A percentile compares a stretch with the other conserved stretches of the same genome.
Conservation (phyloP, 2,329 filamentous ascomycete genomes). For the Canariomyces notabilis region DNA sequence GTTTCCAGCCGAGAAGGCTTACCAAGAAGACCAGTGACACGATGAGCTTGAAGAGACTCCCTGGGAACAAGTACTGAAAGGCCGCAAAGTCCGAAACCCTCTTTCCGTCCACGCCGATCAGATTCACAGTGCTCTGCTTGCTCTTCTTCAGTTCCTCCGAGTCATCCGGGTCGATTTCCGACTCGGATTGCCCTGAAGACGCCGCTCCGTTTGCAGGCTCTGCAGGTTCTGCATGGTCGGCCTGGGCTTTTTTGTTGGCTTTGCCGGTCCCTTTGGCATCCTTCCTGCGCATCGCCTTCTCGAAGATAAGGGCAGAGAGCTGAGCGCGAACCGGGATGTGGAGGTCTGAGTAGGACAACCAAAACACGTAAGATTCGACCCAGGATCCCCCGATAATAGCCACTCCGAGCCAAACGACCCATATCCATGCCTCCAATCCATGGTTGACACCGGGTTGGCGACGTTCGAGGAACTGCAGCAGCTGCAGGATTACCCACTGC, state of each 20-base stretch:
- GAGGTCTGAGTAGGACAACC: conserved; percentile 59
- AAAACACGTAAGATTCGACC: conserved; percentile 62
- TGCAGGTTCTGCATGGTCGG: conserved; percentile 25
- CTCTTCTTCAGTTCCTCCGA: conserved; percentile 43
- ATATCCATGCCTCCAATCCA: conserved; percentile 56
- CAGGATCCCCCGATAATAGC: conserved; percentile 54
- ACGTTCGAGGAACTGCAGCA: conserved; percentile 60
- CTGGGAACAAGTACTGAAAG: conserved; percentile 61
- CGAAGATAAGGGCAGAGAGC: conserved; percentile 66
- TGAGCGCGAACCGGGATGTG: conserved; percentile 64
- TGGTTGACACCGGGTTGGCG: conserved; percentile 42
- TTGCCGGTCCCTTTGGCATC: conserved; percentile 64
- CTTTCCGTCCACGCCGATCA: conserved; percentile 70
- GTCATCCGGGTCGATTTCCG: conserved; percentile 41
- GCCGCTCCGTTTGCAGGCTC: conserved; percentile 28
- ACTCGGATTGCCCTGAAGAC: conserved; percentile 30
- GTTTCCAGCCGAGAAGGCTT: conserved; percentile 66
- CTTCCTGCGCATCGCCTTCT: conserved; percentile 71
- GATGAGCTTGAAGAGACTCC: conserved; percentile 56
- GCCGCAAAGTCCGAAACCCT: conserved; percentile 64
- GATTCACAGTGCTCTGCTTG: conserved; percentile 69
- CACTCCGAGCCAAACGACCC: conserved; percentile 60
- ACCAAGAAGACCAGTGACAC: conserved; percentile 63
- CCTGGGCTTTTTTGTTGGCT: conserved; percentile 34
- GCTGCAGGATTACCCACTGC: conserved; percentile 61